These are phyloP conservation scores for Yamadazyma tumulicola DNA, from an alignment of 805 yeast genomes.

Conservation along the genomic window DNA sequence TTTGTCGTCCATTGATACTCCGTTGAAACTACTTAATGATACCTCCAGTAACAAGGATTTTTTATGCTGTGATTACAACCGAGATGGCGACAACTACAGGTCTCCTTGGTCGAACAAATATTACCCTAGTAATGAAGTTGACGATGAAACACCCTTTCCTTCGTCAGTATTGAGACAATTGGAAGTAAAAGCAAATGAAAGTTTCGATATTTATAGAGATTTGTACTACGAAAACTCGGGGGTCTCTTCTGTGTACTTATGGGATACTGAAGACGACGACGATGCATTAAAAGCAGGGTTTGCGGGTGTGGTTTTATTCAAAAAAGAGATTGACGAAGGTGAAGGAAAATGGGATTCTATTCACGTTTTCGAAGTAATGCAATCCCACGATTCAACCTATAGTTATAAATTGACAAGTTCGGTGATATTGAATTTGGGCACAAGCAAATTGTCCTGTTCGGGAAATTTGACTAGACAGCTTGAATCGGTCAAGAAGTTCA, in stretches of 20 bases:
- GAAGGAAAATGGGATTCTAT: constrained; percentile 85
- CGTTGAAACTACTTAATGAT: constrained; percentile 57
- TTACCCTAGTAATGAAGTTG: constrained; percentile 51
- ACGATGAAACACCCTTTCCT: constrained; percentile 73
- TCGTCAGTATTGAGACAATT: constrained; percentile 61
- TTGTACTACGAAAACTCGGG: constrained; percentile 91
- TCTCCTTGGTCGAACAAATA: constrained; percentile 88
- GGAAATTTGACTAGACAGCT: constrained; percentile 87
- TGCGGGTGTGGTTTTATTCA: constrained; percentile 88
- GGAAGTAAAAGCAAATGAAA: constrained; percentile 80
- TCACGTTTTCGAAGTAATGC: constrained; percentile 79
- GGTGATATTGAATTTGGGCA: constrained; percentile 69
- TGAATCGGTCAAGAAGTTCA: constrained; percentile 43
- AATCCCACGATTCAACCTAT: constrained; percentile 33
- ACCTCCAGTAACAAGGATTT: constrained; percentile 57
- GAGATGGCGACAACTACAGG: constrained; percentile 90
- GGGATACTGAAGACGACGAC: constrained; percentile 72
- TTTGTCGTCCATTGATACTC: constrained; percentile 82
- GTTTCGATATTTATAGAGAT: constrained; percentile 90
- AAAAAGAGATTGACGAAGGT: constrained; percentile 56
- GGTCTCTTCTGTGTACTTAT: constrained; percentile 78
- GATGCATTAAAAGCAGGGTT: constrained; percentile 49
- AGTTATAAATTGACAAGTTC: constrained; percentile 80
- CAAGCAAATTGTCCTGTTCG: constrained; percentile 47
- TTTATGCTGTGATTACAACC: constrained; percentile 87